Conservation (phyloP, 192 early-diverging fungal species). For the Anaeromyces robustus region DNA sequence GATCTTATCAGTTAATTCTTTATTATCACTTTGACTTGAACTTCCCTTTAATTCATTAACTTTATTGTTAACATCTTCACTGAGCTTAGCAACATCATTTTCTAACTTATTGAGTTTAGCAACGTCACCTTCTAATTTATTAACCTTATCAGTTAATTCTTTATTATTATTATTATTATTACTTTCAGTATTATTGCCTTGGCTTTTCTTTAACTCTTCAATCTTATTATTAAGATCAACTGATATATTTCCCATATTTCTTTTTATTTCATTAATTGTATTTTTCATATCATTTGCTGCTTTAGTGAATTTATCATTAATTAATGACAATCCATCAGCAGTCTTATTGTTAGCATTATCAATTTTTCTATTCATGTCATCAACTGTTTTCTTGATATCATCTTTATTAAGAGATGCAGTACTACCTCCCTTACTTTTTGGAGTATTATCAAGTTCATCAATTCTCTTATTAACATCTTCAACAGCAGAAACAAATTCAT, state of each 20-base stretch:
- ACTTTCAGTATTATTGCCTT: neutral
- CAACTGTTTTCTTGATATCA: neutral
- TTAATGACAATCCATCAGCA: neutral
- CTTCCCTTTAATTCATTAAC: neutral
- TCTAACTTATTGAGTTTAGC: neutral
- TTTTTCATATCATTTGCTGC: neutral
- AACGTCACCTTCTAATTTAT: neutral
- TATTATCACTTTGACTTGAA: neutral
- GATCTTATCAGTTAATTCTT: neutral
- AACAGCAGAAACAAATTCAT: neutral
- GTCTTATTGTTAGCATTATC: neutral
- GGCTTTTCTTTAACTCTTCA: neutral
- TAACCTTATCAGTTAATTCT: neutral
- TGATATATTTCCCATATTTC: neutral
- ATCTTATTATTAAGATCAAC: neutral
- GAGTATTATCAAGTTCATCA: neutral
- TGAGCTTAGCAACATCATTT: neutral
- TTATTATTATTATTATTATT: neutral
- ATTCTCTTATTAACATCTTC: neutral
- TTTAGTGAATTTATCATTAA: neutral
- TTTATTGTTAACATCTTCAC: neutral
- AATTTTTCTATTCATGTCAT: neutral
- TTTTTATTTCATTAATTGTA: neutral
- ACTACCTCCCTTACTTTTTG: neutral
- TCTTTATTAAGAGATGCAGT: neutral